A percentile compares a stretch with the other conserved stretches of the same genome.
phyloP scores from a whole-genome alignment of 2,329 filamentous ascomycete genomes.

The Colletotrichum sp. region DNA sequence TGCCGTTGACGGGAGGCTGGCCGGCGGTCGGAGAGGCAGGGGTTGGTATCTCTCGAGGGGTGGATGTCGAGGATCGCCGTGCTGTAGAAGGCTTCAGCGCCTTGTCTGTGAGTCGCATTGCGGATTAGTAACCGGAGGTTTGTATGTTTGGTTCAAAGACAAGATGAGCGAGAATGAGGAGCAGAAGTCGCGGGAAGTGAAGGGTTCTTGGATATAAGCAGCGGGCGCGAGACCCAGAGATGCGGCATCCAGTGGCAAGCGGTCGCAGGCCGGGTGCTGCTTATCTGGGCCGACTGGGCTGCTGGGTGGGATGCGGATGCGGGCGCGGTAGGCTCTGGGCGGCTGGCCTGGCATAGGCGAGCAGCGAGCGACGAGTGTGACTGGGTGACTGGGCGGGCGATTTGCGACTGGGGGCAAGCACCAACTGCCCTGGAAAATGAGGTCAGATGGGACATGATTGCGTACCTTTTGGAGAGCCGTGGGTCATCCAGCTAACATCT shows the following conservation, averaged over 20 bases:
- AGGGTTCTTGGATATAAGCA: constrained; percentile 6
- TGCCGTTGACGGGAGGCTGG: not conserved
- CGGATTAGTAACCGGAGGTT: not conserved
- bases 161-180: not conserved
- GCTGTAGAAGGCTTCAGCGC: constrained; percentile 3
- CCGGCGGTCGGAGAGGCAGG: constrained; percentile 3
- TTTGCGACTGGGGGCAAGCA: not conserved
- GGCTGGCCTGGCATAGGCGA: not conserved
- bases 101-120: constrained; percentile 17
- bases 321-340: not conserved
- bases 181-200: not conserved
- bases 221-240: not conserved
- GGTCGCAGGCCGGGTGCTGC: not conserved
- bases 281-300: constrained; percentile 17
- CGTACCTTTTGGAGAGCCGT: constrained; percentile 82
- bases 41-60: constrained; percentile 1
- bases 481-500: constrained; percentile 88
- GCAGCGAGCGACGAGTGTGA: not conserved
- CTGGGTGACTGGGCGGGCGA: not conserved
- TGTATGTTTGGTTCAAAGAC: not conserved
- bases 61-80: constrained; percentile 8
- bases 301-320: not conserved
- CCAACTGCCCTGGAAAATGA: constrained; percentile 14
- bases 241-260: constrained; percentile 6
- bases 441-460: constrained; percentile 23